These are phyloP conservation scores for Capsicum pubescens DNA, from an alignment of 257 asterid species.

Conservation along the genomic window DNA sequence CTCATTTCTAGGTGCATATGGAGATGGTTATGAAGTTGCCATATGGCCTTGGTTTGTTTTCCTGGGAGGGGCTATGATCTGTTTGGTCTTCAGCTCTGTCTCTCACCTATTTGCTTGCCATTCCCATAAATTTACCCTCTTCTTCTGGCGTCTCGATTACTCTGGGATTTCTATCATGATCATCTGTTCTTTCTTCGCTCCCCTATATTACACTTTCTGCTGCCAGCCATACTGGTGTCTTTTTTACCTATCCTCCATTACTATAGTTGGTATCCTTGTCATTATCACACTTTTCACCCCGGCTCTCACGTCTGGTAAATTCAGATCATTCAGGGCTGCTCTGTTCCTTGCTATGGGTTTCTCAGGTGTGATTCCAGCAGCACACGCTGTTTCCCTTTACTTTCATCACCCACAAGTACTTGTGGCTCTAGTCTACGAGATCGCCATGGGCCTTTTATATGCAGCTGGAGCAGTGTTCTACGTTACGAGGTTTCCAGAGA, in stretches of 20 bases:
- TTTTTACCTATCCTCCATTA: conserved; percentile 69
- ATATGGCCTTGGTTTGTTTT: conserved; percentile 93
- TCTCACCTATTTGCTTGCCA: conserved; percentile 95
- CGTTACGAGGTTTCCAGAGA: conserved; percentile 78
- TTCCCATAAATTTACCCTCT: conserved; percentile 66
- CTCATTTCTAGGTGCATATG: conserved; percentile 40
- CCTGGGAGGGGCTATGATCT: conserved; percentile 84
- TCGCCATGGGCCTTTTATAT: conserved; percentile 75
- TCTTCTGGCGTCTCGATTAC: conserved; percentile 97
- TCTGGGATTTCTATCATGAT: conserved; percentile 89
- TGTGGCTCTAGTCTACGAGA: conserved; percentile 71
- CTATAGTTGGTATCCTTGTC: conserved; percentile 58
- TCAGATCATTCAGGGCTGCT: conserved; percentile 68
- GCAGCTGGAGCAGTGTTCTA: conserved; percentile 76
- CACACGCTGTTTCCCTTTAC: conserved; percentile 65
- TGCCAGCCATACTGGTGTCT: conserved; percentile 65
- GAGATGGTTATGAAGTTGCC: conserved; percentile 46
- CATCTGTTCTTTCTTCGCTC: conserved; percentile 80
- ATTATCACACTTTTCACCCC: conserved; percentile 75
- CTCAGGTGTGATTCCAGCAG: conserved; percentile 87
- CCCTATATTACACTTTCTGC: conserved; percentile 72
- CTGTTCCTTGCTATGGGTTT: conserved; percentile 87
- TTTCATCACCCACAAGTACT: conserved; percentile 56
- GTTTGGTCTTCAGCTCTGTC: conserved; percentile 70
- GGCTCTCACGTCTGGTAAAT: conserved; percentile 57